Evolutionary conservation across 179 eudicot genomes (phyloP).

Genomic region (Silene noctiflora): DNA sequence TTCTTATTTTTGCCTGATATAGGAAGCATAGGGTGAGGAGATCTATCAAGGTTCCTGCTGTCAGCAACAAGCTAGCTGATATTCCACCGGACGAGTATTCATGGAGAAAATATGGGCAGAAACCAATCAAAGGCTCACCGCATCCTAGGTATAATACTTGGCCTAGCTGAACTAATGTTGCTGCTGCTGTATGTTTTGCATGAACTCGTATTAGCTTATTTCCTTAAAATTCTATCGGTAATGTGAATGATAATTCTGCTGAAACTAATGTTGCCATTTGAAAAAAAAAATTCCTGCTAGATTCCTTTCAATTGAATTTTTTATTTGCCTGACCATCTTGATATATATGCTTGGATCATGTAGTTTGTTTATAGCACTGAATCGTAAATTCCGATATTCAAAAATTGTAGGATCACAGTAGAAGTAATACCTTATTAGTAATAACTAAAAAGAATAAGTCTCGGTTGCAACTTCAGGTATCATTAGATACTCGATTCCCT

Average conservation of each 20-base stretch:
- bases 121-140: constrained; percentile 98
- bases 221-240: background rate
- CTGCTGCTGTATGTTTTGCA: background rate
- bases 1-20: background rate
- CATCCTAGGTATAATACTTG: constrained; percentile 77
- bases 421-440: background rate
- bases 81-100: constrained; percentile 93
- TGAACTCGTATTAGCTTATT: background rate
- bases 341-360: too few species aligned
- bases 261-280: too few species aligned
- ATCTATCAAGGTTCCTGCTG: constrained; percentile 90
- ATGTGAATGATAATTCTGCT: too few species aligned
- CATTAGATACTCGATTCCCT: background rate
- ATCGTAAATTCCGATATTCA: background rate
- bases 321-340: too few species aligned
- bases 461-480: background rate
- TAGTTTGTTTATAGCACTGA: too few species aligned
- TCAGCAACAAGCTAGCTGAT: constrained; percentile 93
- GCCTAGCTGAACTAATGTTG: constrained; percentile 11
- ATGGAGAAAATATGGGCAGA: constrained; percentile 97
- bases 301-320: too few species aligned
- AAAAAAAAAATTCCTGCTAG: too few species aligned
- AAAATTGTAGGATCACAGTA: background rate
- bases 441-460: background rate
- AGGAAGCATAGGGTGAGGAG: constrained; percentile 94